Evolutionary conservation across 1,139 yeast genomes (phyloP), one percentile per base, ranked within the genome.

Genomic region (Lizanozyma gosingica): DNA sequence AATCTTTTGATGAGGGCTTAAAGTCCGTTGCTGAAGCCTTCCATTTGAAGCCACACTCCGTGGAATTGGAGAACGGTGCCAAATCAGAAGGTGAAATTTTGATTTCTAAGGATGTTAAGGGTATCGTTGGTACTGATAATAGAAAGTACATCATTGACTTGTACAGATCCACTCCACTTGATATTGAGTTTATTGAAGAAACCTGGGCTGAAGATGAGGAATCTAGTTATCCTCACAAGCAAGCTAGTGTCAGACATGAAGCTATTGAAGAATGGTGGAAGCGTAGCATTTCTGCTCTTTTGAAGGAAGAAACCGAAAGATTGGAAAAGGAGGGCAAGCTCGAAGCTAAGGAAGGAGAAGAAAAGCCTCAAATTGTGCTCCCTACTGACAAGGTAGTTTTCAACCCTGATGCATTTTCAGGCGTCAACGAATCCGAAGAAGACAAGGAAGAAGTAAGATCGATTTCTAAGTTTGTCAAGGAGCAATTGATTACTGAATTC

Each of bases 261-360:
- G 92, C 95, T 11, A 78, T 92, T 40, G 90, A 82, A 51, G 86
- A 81, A 53, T 90, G 95, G 95, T 87, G 94, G 83, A 76, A 76
- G 54, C 63, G 78, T 49, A 78, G 81, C 54, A 73, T 82, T 8
- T 77, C 83, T 16, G 73, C 67, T 17, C 72, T 76, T 38, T 61
- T 65, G 48, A 76, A 74, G 50, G 61, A 57, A 2, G 78, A 76
- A 49, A 65, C 79, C 32, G 79, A 73, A 39, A 60, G 59, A 40
- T 57, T 73, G 38, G 73, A 69, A 42, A 65, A 67, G 32, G 83
- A 74, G 47, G 70, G 68, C 40, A 51, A 55, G 22, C 45, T 54
- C 32, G 63, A 58, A 11, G 45, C 49, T 33, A 53, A 58, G 32
- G 73, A 57, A 17, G 59, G 58, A n/a, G 54, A 37, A 14, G 65